These are phyloP conservation scores for Pythium dissimile DNA, from an alignment of 352 stramenopile species.

Conservation along the genomic window DNA sequence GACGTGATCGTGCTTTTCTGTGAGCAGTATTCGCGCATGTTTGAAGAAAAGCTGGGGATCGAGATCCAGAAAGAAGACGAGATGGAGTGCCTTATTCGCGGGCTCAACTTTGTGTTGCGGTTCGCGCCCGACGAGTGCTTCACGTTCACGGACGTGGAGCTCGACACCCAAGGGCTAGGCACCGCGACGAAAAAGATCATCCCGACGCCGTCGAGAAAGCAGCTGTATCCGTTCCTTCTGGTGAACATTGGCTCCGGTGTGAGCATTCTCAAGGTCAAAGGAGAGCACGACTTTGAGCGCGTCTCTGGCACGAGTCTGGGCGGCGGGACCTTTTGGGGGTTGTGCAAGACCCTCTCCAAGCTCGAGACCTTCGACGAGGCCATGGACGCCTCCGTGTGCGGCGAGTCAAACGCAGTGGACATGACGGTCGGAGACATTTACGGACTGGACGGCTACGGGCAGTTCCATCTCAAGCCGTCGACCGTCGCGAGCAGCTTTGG, in stretches of 20 bases:
- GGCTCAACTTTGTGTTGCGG: slow-evolving; percentile 95
- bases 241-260: slow-evolving; percentile 98
- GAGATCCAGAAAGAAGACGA: slow-evolving; percentile 94
- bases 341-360: slow-evolving; percentile 92
- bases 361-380: slow-evolving; percentile 74
- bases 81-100: slow-evolving; percentile 94
- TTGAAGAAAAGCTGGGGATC: slow-evolving; percentile 91
- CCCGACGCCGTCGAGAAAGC: slow-evolving; percentile 41
- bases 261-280: slow-evolving; percentile 93
- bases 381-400: slow-evolving; percentile 65
- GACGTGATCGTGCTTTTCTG: not conserved
- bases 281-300: slow-evolving; percentile 89
- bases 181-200: slow-evolving; percentile 58
- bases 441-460: slow-evolving; percentile 82
- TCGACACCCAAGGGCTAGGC: slow-evolving; percentile 54
- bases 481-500: slow-evolving; percentile 97
- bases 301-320: slow-evolving; percentile 97
- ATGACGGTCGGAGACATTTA: slow-evolving; percentile 99
- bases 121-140: slow-evolving; percentile 95
- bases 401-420: slow-evolving; percentile 82
- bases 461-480: slow-evolving; percentile 80
- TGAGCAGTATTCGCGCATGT: slow-evolving; percentile 60
- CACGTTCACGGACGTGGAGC: slow-evolving; percentile 88
- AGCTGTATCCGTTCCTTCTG: slow-evolving; percentile 95
- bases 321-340: slow-evolving; percentile 96